Conservation (phyloP, 331 rosid species). For the Pyracantha coccinea region DNA sequence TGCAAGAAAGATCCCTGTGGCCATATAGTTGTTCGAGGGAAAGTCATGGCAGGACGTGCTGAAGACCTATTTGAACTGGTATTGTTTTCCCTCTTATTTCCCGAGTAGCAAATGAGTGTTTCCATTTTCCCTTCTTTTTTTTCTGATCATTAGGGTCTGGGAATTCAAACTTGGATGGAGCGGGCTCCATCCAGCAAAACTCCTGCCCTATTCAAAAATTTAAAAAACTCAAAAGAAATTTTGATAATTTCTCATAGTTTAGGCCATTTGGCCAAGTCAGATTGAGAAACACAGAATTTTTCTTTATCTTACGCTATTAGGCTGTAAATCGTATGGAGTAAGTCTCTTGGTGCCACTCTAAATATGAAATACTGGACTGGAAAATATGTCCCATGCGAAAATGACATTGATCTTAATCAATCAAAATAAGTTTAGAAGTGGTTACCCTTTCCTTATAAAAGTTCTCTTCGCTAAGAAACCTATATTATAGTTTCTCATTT, state of each 20-base stretch:
- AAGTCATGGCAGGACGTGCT: constrained; percentile 85
- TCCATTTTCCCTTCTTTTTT: background rate
- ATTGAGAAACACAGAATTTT: background rate
- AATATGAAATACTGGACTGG: background rate
- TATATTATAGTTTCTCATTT: no score
- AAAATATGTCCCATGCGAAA: background rate
- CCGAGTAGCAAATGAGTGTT: no score
- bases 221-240: background rate
- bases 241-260: background rate
- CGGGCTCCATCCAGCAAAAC: no score
- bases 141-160: background rate
- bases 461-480: no score
- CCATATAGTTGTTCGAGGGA: constrained; percentile 83
- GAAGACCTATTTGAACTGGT: constrained; percentile 92
- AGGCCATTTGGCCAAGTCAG: background rate
- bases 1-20: constrained; percentile 79
- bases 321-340: background rate
- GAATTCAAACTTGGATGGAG: no score
- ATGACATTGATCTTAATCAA: background rate
- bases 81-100: background rate
- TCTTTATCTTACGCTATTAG: background rate
- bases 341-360: background rate
- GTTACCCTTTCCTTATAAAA: background rate
- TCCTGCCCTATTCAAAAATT: no score
- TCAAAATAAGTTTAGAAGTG: background rate